A percentile compares a stretch with the other conserved stretches of the same genome.
Evolutionary conservation across 352 stramenopile species (phyloP).

Genomic region (Pythium coloratum): DNA sequence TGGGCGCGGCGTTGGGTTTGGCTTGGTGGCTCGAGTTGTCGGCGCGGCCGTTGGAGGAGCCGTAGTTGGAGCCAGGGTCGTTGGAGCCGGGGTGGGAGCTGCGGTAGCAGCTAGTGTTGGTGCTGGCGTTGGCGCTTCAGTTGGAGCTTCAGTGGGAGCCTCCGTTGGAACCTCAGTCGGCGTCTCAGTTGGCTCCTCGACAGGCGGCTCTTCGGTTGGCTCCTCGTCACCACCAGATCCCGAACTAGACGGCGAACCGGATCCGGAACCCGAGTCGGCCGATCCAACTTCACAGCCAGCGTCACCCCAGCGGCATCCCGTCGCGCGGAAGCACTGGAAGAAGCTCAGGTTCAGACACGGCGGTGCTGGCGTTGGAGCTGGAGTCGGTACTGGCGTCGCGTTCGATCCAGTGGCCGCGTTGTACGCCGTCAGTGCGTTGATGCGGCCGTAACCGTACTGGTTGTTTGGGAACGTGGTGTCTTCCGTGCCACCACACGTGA

Average conservation of each 20-base stretch:
- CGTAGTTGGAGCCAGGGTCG: not conserved
- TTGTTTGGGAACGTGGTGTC: constrained; percentile 32
- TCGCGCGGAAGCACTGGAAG: not conserved
- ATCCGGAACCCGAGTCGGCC: not conserved
- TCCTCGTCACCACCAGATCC: not conserved
- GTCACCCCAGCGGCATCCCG: not conserved
- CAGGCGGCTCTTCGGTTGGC: not conserved
- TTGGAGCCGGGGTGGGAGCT: not conserved
- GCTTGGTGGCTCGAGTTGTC: not conserved
- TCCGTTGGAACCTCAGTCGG: not conserved
- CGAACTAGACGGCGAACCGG: not conserved
- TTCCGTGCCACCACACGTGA: constrained; percentile 21
- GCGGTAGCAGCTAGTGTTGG: not conserved
- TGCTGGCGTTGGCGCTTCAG: not conserved
- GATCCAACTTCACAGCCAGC: not conserved
- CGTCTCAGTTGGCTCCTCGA: not conserved
- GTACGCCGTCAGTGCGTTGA: constrained; percentile 19
- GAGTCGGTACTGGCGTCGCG: not conserved
- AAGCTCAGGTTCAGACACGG: not conserved
- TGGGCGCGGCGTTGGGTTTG: not conserved
- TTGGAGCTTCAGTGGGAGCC: not conserved
- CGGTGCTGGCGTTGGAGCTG: not conserved
- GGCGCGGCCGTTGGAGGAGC: not conserved
- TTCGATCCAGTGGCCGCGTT: not conserved
- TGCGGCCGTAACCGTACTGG: constrained; percentile 32